A percentile compares a stretch with the other conserved stretches of the same genome.
Evolutionary conservation across 371 early-diverging fungal species (phyloP).

Genomic region (Mucor ambiguus): DNA sequence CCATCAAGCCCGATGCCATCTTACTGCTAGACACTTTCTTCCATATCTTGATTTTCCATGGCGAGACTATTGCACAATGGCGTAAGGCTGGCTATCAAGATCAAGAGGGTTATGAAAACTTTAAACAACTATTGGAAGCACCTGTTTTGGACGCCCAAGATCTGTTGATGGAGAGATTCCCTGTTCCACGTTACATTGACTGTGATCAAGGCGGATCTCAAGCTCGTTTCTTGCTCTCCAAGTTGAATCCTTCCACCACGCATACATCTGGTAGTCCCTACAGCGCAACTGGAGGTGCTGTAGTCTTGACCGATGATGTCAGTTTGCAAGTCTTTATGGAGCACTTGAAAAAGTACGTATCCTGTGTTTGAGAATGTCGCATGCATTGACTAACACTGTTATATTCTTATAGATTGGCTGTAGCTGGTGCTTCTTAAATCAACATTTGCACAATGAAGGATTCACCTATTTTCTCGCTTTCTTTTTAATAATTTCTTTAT

Average conservation of each 20-base stretch:
- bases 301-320: slow-evolving; percentile 98
- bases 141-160: slow-evolving; percentile 92
- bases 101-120: slow-evolving; percentile 68
- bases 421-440: slow-evolving; percentile 52
- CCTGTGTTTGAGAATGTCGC: not conserved
- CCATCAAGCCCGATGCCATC: slow-evolving; percentile 95
- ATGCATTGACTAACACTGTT: not conserved
- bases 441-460: not conserved
- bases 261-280: slow-evolving; percentile 78
- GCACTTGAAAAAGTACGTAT: slow-evolving; percentile 85
- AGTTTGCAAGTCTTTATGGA: slow-evolving; percentile 97
- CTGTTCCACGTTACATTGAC: slow-evolving; percentile 98
- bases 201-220: slow-evolving; percentile 98
- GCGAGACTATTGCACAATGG: slow-evolving; percentile 72
- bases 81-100: slow-evolving; percentile 53
- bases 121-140: slow-evolving; percentile 91
- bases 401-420: slow-evolving; percentile 39
- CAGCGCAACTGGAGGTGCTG: slow-evolving; percentile 70
- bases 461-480: not conserved
- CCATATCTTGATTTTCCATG: slow-evolving; percentile 55
- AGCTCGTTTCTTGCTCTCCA: slow-evolving; percentile 98
- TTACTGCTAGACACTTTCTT: slow-evolving; percentile 96
- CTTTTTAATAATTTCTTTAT: not conserved
- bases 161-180: slow-evolving; percentile 93
- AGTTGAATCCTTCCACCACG: slow-evolving; percentile 99